Evolutionary conservation across 2,329 filamentous ascomycete species (phyloP), one percentile per base, ranked within the genome.

Genomic region (Neoscytalidium dimidiatum): DNA sequence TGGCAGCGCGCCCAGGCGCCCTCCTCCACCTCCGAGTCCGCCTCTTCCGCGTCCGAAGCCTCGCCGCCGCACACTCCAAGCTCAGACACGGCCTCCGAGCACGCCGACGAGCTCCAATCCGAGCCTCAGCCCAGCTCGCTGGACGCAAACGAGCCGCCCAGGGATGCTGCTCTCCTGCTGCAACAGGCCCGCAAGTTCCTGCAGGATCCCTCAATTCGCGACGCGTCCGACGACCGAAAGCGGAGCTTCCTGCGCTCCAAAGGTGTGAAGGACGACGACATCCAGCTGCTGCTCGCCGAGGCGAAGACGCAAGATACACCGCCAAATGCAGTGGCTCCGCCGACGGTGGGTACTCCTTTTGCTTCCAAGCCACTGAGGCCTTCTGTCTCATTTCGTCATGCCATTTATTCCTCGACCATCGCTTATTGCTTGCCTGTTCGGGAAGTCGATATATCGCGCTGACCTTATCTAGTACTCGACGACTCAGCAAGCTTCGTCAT

Each of bases 111-210:
- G 69, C 21, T 56, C 67, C 31, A 56, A 21, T 53, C 66, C 67
- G 51, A 62, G 64, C 46, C 64, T 67, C 17, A 58, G 63, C 53
- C 58, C 66, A 53, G 69, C 66, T 51, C 71, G 69, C n/a, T 60
- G 68, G 28, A 48, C 56, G 23, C 46, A 46, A 23, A 33, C 61
- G 41, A 56, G 26, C 41, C 56, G 3, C 56, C 38, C 8, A 41
- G 41, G 14, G 52, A 60, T n/a, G 51, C 41, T 5, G 46, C 13
- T 4, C 19, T 44, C 13, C 44, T 62, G 38, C 72, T 91, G 38
- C 87, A 92, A 17, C 87, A 92, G 73, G 92, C 93, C 29, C 84
- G 85, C 48, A 86, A 83, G 62, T 97, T 97, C 73, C 84, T 97
- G 3, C 82, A 91, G 58, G 90, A 96, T 66, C 87, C 91, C 7